These are phyloP conservation scores for Miamiensis avidus DNA, from an alignment of 169 alveolate genomes.

Conservation along the genomic window DNA sequence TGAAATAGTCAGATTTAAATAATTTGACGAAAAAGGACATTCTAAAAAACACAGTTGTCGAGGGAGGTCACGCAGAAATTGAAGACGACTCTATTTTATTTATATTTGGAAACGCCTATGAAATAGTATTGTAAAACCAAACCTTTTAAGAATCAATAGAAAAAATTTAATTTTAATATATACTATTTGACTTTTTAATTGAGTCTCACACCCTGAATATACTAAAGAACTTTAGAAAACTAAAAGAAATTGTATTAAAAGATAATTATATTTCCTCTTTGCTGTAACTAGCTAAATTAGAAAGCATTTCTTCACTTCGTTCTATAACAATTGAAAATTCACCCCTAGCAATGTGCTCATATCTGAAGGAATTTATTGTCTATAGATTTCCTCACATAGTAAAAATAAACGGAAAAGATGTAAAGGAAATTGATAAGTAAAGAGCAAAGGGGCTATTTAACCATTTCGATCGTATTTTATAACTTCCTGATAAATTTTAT, in stretches of 20 bases:
- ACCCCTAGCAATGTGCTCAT: slow-evolving; percentile 60
- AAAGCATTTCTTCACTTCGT: slow-evolving; percentile 58
- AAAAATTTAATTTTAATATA: slow-evolving; percentile 72
- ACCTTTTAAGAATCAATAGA: slow-evolving; percentile 73
- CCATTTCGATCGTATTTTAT: slow-evolving; percentile 75
- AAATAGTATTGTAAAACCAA: slow-evolving; percentile 62
- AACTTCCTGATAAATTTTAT: slow-evolving; percentile 54
- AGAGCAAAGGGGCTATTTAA: slow-evolving; percentile 69
- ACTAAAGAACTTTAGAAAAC: slow-evolving; percentile 63
- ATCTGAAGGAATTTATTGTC: slow-evolving; percentile 69
- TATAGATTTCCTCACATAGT: slow-evolving; percentile 78
- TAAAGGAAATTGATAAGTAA: slow-evolving; percentile 65
- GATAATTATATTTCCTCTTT: slow-evolving; percentile 76
- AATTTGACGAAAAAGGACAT: slow-evolving; percentile 68
- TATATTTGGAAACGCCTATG: slow-evolving; percentile 84
- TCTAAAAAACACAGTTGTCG: slow-evolving; percentile 67
- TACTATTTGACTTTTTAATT: slow-evolving; percentile 72
- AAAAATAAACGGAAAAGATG: slow-evolving; percentile 70
- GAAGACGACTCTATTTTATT: slow-evolving; percentile 78
- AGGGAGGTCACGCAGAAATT: slow-evolving; percentile 88
- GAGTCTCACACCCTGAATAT: slow-evolving; percentile 59
- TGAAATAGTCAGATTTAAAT: slow-evolving; percentile 58
- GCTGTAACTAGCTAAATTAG: slow-evolving; percentile 76
- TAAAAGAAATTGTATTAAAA: slow-evolving; percentile 65
- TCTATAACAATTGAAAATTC: slow-evolving; percentile 65